These are phyloP conservation scores for Aspergillus calidoustus DNA, from an alignment of 2,329 filamentous ascomycete species.

Conservation along the genomic window DNA sequence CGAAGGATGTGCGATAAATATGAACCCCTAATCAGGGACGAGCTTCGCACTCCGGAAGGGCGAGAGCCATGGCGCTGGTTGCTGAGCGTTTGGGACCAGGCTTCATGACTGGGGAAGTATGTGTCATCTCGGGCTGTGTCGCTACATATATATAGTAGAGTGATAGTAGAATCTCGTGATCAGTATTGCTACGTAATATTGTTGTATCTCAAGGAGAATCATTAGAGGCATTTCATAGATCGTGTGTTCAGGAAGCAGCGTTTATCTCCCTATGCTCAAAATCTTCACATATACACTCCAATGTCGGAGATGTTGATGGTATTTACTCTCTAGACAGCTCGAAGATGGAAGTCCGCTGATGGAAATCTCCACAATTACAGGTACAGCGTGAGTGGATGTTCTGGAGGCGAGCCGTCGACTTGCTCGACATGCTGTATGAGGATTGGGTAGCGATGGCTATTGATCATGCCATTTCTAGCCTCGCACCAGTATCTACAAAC, in stretches of 20 bases:
- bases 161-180: background rate
- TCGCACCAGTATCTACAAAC: too few relatives aligned
- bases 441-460: too few relatives aligned
- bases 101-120: background rate
- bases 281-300: background rate
- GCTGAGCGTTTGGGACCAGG: conserved; percentile 19
- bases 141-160: background rate
- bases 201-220: background rate
- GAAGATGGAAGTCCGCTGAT: too few relatives aligned
- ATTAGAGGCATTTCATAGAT: background rate
- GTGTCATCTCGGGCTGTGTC: background rate
- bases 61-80: conserved; percentile 29
- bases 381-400: too few relatives aligned
- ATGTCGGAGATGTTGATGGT: too few relatives aligned
- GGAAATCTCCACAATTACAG: too few relatives aligned
- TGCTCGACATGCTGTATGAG: too few relatives aligned
- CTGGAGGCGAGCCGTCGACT: too few relatives aligned
- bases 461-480: too few relatives aligned
- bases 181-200: background rate
- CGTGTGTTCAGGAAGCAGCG: background rate
- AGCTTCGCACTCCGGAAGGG: conserved; percentile 25
- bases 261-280: background rate
- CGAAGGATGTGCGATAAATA: conserved; percentile 17
- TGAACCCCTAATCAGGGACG: conserved; percentile 13
- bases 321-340: too few relatives aligned